These are phyloP conservation scores for Trichoderma breve DNA, from an alignment of 2,329 filamentous ascomycete species.

Conservation along the genomic window DNA sequence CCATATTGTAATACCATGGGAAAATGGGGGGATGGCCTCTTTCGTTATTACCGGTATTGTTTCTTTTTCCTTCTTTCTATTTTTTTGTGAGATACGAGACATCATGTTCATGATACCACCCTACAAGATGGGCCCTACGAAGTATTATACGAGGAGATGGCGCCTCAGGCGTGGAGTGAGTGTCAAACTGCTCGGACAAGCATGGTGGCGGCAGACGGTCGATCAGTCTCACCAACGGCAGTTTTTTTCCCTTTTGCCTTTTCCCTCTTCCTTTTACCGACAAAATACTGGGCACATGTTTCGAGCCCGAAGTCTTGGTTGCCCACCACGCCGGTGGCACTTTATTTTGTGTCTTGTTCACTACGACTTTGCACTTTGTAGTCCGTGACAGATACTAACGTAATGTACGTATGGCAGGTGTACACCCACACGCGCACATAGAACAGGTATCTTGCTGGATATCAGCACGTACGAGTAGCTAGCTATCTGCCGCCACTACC, in stretches of 20 bases:
- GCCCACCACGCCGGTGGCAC: neutral
- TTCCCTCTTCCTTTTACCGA: neutral
- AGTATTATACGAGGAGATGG: conserved; percentile 12
- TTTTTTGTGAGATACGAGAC: neutral
- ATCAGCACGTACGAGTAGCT: neutral
- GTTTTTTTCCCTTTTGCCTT: neutral
- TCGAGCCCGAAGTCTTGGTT: neutral
- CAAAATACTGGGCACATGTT: neutral
- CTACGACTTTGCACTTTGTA: neutral
- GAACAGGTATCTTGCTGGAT: neutral
- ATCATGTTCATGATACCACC: neutral
- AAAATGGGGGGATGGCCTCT: neutral
- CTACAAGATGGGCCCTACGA: neutral
- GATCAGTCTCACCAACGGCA: conserved; percentile 2
- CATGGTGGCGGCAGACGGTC: neutral
- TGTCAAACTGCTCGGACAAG: neutral
- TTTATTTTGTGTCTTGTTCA: neutral
- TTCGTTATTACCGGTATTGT: neutral
- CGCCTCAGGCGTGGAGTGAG: neutral
- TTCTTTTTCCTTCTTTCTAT: neutral
- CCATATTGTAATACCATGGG: neutral
- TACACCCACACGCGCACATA: neutral
- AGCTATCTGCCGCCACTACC: neutral
- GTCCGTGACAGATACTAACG: neutral
- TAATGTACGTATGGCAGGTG: neutral